Evolutionary conservation across 176 grass and related monocot genomes (phyloP).

Genomic region (Eleusine coracana): DNA sequence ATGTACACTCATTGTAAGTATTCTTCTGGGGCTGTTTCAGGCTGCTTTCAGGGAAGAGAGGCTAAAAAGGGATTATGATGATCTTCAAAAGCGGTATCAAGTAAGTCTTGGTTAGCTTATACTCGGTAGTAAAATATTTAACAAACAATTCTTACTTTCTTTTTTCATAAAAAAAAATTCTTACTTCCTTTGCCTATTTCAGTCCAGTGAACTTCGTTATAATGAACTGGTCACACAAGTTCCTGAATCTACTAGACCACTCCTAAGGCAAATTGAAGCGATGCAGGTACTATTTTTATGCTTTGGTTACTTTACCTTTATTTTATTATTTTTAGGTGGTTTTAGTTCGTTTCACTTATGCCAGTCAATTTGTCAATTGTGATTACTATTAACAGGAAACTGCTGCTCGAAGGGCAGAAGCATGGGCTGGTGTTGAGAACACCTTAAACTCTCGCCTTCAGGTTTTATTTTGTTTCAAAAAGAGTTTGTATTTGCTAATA

Average conservation of each 20-base stretch:
- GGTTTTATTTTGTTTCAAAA: constrained; percentile 56
- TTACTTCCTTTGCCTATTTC: constrained; percentile 28
- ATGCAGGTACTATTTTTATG: constrained; percentile 74
- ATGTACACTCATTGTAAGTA: background rate
- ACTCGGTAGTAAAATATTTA: constrained; percentile 21
- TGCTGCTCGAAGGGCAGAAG: constrained; percentile 85
- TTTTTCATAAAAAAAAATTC: background rate
- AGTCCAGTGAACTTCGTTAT: constrained; percentile 96
- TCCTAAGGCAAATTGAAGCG: constrained; percentile 97
- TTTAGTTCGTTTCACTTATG: constrained; percentile 19
- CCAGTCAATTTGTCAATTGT: constrained; percentile 30
- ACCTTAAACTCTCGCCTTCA: constrained; percentile 91
- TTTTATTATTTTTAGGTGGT: background rate
- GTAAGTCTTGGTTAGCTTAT: constrained; percentile 52
- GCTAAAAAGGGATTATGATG: constrained; percentile 86
- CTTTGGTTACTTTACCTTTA: constrained; percentile 23
- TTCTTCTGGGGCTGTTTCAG: constrained; percentile 47
- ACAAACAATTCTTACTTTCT: constrained; percentile 1
- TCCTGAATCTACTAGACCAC: constrained; percentile 94
- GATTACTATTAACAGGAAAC: constrained; percentile 72
- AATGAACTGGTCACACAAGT: constrained; percentile 98
- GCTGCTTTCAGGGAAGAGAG: constrained; percentile 96
- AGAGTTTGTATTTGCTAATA: constrained; percentile 21
- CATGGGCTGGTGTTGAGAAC: constrained; percentile 94
- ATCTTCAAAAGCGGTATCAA: constrained; percentile 97